Percentiles rank a stretch among this genome's conserved stretches.
phyloP scores from a whole-genome alignment of 139 green algal genomes.

The Zygnema cylindricum region DNA sequence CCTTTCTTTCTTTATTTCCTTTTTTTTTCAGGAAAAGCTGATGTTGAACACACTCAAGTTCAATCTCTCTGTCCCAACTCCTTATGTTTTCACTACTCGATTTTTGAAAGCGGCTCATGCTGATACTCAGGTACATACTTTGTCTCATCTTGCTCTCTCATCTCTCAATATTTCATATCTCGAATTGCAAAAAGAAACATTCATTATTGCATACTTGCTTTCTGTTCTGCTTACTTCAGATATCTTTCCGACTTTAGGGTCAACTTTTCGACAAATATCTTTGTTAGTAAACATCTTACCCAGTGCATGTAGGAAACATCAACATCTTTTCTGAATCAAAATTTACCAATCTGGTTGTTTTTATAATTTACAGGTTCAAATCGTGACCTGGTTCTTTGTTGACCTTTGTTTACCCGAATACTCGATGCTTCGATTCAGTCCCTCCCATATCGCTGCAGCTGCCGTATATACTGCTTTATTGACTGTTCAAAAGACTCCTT shows the following conservation, averaged over 20 bases:
- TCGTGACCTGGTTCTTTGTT: conserved; percentile 77
- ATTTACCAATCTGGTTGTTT: not conserved
- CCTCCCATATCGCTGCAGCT: conserved; percentile 78
- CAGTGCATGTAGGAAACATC: not conserved
- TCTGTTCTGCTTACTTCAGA: not conserved
- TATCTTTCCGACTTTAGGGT: not conserved
- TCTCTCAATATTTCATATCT: not conserved
- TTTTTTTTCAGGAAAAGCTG: conserved; percentile 77
- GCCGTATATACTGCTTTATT: conserved; percentile 79
- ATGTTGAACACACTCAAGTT: conserved; percentile 96
- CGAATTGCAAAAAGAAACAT: not conserved
- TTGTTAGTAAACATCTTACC: too few species aligned
- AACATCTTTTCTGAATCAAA: not conserved
- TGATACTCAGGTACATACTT: conserved; percentile 45
- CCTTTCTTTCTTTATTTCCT: too few species aligned
- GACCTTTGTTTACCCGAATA: conserved; percentile 91
- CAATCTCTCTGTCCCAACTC: conserved; percentile 88
- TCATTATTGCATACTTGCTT: not conserved
- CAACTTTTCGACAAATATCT: too few species aligned
- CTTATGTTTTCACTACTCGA: conserved; percentile 85
- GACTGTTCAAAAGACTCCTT: conserved; percentile 20
- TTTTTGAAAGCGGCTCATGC: conserved; percentile 84
- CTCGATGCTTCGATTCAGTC: conserved; percentile 76
- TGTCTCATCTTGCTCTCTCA: not conserved
- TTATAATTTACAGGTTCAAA: conserved; percentile 49